phyloP scores from a whole-genome alignment of 1,284 basidiomycete species.

The Xerocomus nothofagi region DNA sequence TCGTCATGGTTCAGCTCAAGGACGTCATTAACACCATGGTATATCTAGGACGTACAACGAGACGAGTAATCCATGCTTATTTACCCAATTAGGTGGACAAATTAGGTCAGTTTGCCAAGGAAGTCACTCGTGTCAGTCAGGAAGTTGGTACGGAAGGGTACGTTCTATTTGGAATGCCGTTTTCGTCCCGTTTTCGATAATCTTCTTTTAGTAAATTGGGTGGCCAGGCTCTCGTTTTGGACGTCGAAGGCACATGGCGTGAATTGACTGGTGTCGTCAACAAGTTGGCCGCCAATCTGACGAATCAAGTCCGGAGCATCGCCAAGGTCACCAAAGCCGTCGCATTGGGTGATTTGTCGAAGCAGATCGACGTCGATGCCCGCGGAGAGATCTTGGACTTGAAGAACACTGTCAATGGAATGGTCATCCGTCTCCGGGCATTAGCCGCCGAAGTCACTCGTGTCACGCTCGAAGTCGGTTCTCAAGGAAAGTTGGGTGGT shows the following conservation, averaged over 20 bases:
- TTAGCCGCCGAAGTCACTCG: constrained; percentile 95
- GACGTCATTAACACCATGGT: constrained; percentile 99
- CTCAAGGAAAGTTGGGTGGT: constrained; percentile 87
- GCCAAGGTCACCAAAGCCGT: constrained; percentile 98
- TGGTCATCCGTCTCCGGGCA: constrained; percentile 88
- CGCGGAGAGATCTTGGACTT: constrained; percentile 95
- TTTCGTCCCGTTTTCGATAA: constrained; percentile 14
- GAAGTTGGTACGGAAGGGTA: constrained; percentile 93
- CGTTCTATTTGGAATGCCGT: constrained; percentile 18
- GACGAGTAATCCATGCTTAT: constrained; percentile 14
- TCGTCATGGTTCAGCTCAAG: constrained; percentile 97
- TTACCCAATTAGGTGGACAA: constrained; percentile 58
- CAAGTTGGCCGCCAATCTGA: constrained; percentile 91
- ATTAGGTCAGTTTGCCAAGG: constrained; percentile 78
- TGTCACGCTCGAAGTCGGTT: constrained; percentile 93
- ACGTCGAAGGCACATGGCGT: constrained; percentile 94
- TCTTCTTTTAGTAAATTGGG: constrained; percentile 67
- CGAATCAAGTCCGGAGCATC: constrained; percentile 92
- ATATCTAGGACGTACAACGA: constrained; percentile 15
- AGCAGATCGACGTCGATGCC: constrained; percentile 97
- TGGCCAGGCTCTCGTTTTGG: constrained; percentile 89
- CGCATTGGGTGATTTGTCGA: constrained; percentile 90
- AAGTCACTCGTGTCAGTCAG: constrained; percentile 84
- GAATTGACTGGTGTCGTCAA: constrained; percentile 90
- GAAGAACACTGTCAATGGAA: constrained; percentile 98